Evolutionary conservation across 257 asterid genomes (phyloP), one percentile per base, ranked within the genome.

Genomic region (Sherardia arvensis): DNA sequence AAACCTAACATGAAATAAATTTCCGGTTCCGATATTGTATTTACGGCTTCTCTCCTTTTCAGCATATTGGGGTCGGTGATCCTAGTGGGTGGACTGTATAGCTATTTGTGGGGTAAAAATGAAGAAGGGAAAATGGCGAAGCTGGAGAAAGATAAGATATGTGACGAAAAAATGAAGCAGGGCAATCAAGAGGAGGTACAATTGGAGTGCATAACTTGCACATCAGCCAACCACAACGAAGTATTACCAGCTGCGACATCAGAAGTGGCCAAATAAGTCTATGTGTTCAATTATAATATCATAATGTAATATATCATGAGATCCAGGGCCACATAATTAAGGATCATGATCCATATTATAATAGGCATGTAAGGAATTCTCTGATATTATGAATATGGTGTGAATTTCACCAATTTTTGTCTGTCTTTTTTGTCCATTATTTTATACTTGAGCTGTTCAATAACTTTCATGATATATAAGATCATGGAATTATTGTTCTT

Each of bases 61-160:
- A 79, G 87, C 34, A 72, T 70, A 23, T 56, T 82, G 69, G 87
- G 87, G 10, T 79, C 79, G 3, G 69, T 53, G 7, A 53, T 84
- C 68, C 70, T 81, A 29, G 74, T 81, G 8, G 55, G 34, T 51
- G 91, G 91, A 38, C 81, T 84, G 2, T 84, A 81, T 27, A 43
- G 82, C 56, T 82, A 77, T 67, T 62, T 84, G 53, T 84, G 87
- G 91, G 87, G 87, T 34, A 84, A 74, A 64, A 75, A 74, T n/a
- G 17, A 27, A 76, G 85, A 81, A 63, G 55, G 67, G 23, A 66
- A 67, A 64, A 12, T 8, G n/a, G 26, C 27, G 6, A 43, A 17
- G 18, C 49, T 4, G 47, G 17, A 4, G 69, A 60, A 40, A 65
- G n/a, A n/a, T n/a, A 65, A 7, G 55, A 56, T 28, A 7, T 64